phyloP scores from a whole-genome alignment of 441 rosid species.

The Gossypium davidsonii region DNA sequence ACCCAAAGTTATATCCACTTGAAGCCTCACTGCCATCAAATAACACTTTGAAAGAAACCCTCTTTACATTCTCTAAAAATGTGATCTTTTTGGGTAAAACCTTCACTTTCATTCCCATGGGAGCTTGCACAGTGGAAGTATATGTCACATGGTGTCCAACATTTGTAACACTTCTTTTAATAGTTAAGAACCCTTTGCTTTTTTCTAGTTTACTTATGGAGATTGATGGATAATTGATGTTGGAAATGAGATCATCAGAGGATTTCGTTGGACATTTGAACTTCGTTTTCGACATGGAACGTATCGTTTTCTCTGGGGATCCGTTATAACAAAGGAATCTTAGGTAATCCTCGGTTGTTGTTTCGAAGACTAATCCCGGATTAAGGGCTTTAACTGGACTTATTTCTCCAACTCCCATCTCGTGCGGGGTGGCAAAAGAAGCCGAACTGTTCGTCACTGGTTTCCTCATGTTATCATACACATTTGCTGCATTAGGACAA shows the following conservation, averaged over 20 bases:
- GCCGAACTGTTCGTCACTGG: constrained; percentile 39
- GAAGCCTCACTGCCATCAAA: constrained; percentile 42
- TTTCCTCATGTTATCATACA: constrained; percentile 36
- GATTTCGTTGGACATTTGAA: constrained; percentile 44
- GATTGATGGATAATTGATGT: constrained; percentile 69
- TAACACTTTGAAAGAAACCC: constrained; percentile 32
- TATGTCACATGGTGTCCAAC: constrained; percentile 54
- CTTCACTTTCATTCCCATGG: constrained; percentile 43
- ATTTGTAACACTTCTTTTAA: constrained; percentile 53
- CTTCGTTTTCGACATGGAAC: constrained; percentile 34
- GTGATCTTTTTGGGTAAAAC: constrained; percentile 42
- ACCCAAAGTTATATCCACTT: constrained; percentile 50
- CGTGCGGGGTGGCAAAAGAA: constrained; percentile 44
- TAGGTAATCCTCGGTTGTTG: constrained; percentile 43
- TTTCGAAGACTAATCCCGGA: constrained; percentile 69
- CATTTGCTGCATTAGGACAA: constrained; percentile 41
- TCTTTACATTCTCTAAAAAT: constrained; percentile 27
- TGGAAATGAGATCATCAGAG: constrained; percentile 38
- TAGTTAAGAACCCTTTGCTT: constrained; percentile 13
- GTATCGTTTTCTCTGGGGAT: constrained; percentile 41
- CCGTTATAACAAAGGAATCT: constrained; percentile 56
- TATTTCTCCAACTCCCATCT: constrained; percentile 65
- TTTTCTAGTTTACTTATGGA: constrained; percentile 46
- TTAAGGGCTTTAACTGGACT: constrained; percentile 47
- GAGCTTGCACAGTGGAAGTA: constrained; percentile 32